Evolutionary conservation across 148 eudicot genomes (phyloP), one percentile per base, ranked within the genome.

Genomic region (Silene uniflora): DNA sequence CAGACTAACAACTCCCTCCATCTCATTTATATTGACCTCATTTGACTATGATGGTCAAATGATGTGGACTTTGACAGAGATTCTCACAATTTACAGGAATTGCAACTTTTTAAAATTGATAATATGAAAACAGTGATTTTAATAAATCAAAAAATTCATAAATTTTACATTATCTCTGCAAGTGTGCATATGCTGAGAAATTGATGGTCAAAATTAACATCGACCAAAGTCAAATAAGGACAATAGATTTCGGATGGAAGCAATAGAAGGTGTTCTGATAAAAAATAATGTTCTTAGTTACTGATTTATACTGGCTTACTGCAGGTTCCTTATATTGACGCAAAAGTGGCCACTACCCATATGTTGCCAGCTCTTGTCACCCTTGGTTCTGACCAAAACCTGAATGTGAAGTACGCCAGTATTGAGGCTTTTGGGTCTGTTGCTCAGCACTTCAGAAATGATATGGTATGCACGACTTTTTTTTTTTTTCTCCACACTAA

Each of bases 401-500:
- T 92, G 83, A 85, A 80, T 77, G 97, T 94, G 2, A 89, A 91
- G 77, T 90, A 92, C 84, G 97, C 93, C 62, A 92, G 98, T 76
- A 92, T 94, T 74, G 97, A 90, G 27, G 96, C 97, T 52, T 94
- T 94, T 90, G 98, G 98, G 71, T 85, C 97, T 84, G 98, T 94
- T 70, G 97, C 98, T 81, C 97, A 94, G 85, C 92, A 92, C 73
- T 94, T 90, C 65, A 94, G 89, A 81, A 90, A 85, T 73, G 98
- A 94, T 78, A 84, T 85, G 96, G 98, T 91, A 91, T 71, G 35
- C 46, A 49, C 27, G 14, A 71, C 73, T 76, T 78, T 25, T 6
- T 72, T 16, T 5, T 5, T 6, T 69, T 10, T 2, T 4, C 62
- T 71, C 74, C 39, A 25, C 44, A 2, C 39, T 56, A 14, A 5